Conservation (phyloP, 768 basidiomycete species). For the Coprinellus micaceus region DNA sequence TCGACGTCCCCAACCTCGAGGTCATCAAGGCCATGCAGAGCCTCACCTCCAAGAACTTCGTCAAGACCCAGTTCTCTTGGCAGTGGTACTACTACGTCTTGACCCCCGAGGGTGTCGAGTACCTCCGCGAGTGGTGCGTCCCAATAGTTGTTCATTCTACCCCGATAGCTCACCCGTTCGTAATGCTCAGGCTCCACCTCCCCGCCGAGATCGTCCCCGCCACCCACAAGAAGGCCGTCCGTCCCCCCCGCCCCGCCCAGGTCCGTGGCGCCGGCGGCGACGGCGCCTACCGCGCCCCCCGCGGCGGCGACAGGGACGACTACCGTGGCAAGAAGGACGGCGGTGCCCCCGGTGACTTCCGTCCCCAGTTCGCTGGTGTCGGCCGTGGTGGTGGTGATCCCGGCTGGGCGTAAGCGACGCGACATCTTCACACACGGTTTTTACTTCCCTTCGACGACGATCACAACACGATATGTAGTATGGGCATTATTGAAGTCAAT, state of each 20-base stretch:
- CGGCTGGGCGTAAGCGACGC: slow-evolving; percentile 57
- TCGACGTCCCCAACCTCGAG: slow-evolving; percentile 66
- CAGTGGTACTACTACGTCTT: slow-evolving; percentile 98
- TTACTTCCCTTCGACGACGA: neutral
- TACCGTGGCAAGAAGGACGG: slow-evolving; percentile 91
- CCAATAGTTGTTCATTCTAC: neutral
- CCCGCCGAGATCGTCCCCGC: slow-evolving; percentile 94
- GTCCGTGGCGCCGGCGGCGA: slow-evolving; percentile 72
- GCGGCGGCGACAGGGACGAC: slow-evolving; percentile 77
- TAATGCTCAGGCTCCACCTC: slow-evolving; percentile 77
- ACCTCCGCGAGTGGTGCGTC: slow-evolving; percentile 83
- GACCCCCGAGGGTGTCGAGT: slow-evolving; percentile 96
- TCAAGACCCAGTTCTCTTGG: slow-evolving; percentile 99
- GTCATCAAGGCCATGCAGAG: slow-evolving; percentile 72
- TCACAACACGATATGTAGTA: slow-evolving; percentile 17
- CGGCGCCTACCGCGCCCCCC: slow-evolving; percentile 82
- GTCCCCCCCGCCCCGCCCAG: slow-evolving; percentile 78
- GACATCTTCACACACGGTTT: slow-evolving; percentile 11
- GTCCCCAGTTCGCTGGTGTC: slow-evolving; percentile 85
- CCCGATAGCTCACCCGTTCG: neutral
- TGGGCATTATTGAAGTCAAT: slow-evolving; percentile 21
- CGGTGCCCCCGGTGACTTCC: slow-evolving; percentile 82
- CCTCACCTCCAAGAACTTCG: slow-evolving; percentile 72
- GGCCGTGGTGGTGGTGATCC: slow-evolving; percentile 86
- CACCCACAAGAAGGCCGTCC: slow-evolving; percentile 95